These are phyloP conservation scores for Mortierella sp. DNA, from an alignment of 371 early-diverging fungal species.

Conservation along the genomic window DNA sequence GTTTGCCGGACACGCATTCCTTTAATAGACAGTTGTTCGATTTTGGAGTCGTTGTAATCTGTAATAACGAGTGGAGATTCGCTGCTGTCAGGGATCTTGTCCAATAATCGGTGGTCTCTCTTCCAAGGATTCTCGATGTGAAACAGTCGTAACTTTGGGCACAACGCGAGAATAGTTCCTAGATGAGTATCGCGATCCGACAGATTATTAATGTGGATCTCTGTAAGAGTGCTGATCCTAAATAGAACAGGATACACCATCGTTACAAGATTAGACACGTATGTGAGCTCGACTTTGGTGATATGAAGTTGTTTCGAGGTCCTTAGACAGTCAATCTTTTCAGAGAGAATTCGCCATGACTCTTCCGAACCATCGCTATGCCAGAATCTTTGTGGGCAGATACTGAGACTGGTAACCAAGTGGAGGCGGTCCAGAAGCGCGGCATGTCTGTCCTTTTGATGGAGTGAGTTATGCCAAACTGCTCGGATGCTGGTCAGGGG, in stretches of 20 bases:
- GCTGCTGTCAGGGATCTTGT: neutral
- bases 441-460: neutral
- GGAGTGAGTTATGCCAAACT: neutral
- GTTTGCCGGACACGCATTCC: neutral
- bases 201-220: constrained; percentile 8
- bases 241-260: constrained; percentile 7
- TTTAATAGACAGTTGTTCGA: constrained; percentile 12
- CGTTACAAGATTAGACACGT: neutral
- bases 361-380: neutral
- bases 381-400: neutral
- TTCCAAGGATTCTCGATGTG: neutral
- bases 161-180: constrained; percentile 9
- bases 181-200: neutral
- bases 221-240: constrained; percentile 8
- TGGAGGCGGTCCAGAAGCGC: neutral
- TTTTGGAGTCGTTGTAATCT: neutral
- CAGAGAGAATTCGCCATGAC: neutral
- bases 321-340: neutral
- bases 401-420: neutral
- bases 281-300: constrained; percentile 1
- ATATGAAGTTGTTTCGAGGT: constrained; percentile 3
- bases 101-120: neutral
- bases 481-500: neutral
- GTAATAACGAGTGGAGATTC: neutral
- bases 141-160: neutral